Conservation (phyloP, 129 eudicot species). For the Helianthus annuus region HanXRQr2.0-SUNRISE NC_035446.2:142731475-142731974, state of each 20-base stretch:
- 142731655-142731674: slow-evolving; percentile 9
- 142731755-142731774: slow-evolving; percentile 38
- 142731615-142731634: slow-evolving; percentile 1
- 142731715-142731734: slow-evolving; percentile 9
- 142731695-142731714: slow-evolving; percentile 2
- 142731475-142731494: slow-evolving; percentile 28
- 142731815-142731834: slow-evolving; percentile 43
- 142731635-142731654: slow-evolving; percentile 20
- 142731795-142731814: slow-evolving; percentile 32
- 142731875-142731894: slow-evolving; percentile 52
- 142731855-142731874: slow-evolving; percentile 34
- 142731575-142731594: slow-evolving; percentile 4
- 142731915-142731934: slow-evolving; percentile 38
- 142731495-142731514: slow-evolving; percentile 19
- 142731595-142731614: slow-evolving; percentile 16
- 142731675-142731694: slow-evolving; percentile 28
- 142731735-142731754: slow-evolving; percentile 79
- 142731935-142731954: slow-evolving; percentile 39
- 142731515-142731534: slow-evolving; percentile 27
- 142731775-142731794: slow-evolving; percentile 36
- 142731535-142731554: slow-evolving; percentile 30
- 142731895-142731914: slow-evolving; percentile 36
- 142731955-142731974: slow-evolving; percentile 43
- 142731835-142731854: slow-evolving; percentile 31
- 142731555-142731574: slow-evolving; percentile 24